A percentile compares a stretch with the other conserved stretches of the same genome.
phyloP scores from a whole-genome alignment of 306 rosid species.

The Castanea sativa region DNA sequence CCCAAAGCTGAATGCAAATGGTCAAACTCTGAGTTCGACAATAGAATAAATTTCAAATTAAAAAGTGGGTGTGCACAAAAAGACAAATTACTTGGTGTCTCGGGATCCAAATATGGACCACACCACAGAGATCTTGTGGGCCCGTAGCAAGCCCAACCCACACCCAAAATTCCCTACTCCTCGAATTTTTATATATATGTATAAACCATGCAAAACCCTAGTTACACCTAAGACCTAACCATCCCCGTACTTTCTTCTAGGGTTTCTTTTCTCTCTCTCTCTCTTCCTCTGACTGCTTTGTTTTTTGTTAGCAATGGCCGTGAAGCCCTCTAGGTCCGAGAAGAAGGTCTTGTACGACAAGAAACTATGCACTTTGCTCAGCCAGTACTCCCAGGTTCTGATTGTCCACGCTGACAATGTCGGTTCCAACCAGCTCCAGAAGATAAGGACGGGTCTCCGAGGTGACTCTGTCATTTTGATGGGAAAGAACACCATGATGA shows the following conservation, averaged over 20 bases:
- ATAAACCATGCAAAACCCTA: neutral
- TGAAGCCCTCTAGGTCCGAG: conserved; percentile 42
- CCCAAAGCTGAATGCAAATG: too few relatives aligned
- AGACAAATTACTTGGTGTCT: neutral
- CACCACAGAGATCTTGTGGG: neutral
- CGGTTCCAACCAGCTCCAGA: conserved; percentile 59
- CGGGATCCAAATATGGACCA: neutral
- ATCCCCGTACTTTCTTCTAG: neutral
- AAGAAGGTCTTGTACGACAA: conserved; percentile 50
- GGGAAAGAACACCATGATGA: conserved; percentile 72
- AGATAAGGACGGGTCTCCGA: conserved; percentile 48
- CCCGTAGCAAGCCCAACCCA: neutral
- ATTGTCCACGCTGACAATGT: conserved; percentile 58
- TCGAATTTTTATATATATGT: too few relatives aligned
- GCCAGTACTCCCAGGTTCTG: conserved; percentile 49
- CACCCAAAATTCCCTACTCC: neutral
- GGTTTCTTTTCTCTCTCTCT: neutral
- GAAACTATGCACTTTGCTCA: conserved; percentile 51
- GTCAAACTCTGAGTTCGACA: too few relatives aligned
- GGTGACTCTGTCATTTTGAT: conserved; percentile 53
- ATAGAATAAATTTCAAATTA: too few relatives aligned
- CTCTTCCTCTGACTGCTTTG: neutral
- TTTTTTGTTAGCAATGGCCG: conserved; percentile 19
- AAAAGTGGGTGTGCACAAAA: too few relatives aligned
- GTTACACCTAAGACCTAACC: neutral